Evolutionary conservation across 805 yeast genomes (phyloP).

Genomic region (Candida oleophila): DNA sequence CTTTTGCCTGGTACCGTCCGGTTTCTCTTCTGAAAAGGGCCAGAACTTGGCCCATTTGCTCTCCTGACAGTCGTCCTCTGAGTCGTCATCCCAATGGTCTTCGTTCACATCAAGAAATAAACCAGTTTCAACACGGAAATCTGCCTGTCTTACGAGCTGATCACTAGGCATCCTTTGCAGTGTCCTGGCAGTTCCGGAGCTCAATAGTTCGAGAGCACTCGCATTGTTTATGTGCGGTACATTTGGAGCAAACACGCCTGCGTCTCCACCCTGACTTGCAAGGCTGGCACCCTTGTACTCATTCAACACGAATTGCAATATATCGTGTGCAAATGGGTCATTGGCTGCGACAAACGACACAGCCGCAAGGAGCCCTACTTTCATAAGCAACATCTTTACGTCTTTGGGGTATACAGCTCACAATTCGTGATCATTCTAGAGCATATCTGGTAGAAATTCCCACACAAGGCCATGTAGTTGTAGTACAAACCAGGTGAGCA

Average conservation of each 20-base stretch:
- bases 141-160: background rate
- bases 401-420: background rate
- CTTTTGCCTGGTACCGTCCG: background rate
- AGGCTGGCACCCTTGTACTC: background rate
- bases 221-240: background rate
- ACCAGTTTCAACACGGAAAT: conserved; percentile 4
- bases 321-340: background rate
- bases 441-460: no score
- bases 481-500: background rate
- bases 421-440: no score
- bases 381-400: background rate
- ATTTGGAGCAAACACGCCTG: background rate
- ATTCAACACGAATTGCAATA: background rate
- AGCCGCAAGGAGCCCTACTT: background rate
- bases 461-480: no score
- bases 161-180: background rate
- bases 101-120: conserved; percentile 1
- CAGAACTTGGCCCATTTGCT: conserved; percentile 1
- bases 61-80: conserved; percentile 6
- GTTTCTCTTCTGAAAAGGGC: conserved; percentile 3
- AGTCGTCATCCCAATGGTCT: conserved; percentile 2
- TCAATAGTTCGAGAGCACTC: no score
- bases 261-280: no score
- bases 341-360: background rate
- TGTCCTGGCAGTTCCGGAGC: no score